A percentile compares a stretch with the other conserved stretches of the same genome.
Conservation (phyloP, 371 early-diverging fungal species). For the Rhizopus sp. region DNA sequence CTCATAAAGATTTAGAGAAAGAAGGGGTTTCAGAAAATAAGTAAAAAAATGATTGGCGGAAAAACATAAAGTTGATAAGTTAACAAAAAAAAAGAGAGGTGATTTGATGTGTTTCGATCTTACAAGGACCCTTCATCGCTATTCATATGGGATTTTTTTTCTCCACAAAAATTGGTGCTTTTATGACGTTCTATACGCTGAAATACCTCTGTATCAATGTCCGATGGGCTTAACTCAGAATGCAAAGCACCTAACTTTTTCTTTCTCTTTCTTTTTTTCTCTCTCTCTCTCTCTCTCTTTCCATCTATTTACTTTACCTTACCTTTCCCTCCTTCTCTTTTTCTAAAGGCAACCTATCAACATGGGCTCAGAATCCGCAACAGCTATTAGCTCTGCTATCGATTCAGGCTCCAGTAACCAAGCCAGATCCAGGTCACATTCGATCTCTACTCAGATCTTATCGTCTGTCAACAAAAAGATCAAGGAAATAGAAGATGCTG, state of each 20-base stretch:
- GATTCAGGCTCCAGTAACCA: neutral
- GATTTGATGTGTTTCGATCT: too few relatives aligned
- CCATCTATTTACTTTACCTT: slow-evolving; percentile 1
- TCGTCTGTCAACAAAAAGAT: slow-evolving; percentile 21
- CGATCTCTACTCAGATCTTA: slow-evolving; percentile 5
- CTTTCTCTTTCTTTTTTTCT: neutral
- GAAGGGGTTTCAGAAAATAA: too few relatives aligned
- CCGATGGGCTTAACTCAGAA: slow-evolving; percentile 21
- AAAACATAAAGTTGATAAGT: too few relatives aligned
- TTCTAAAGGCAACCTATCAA: neutral
- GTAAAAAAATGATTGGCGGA: too few relatives aligned
- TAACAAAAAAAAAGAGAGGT: too few relatives aligned
- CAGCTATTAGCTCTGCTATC: slow-evolving; percentile 1
- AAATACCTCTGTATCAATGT: slow-evolving; percentile 18
- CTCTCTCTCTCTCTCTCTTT: neutral
- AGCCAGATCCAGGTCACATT: slow-evolving; percentile 6
- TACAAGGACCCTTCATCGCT: too few relatives aligned
- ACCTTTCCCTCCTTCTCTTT: slow-evolving; percentile 3
- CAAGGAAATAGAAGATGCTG: slow-evolving; percentile 33
- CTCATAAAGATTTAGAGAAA: too few relatives aligned
- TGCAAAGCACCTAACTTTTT: neutral
- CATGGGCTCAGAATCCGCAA: neutral
- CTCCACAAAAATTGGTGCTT: slow-evolving; percentile 16
- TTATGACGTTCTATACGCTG: slow-evolving; percentile 2
- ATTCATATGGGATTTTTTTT: neutral